phyloP scores from a whole-genome alignment of 768 basidiomycete species.

The Suillus subaureus region DNA sequence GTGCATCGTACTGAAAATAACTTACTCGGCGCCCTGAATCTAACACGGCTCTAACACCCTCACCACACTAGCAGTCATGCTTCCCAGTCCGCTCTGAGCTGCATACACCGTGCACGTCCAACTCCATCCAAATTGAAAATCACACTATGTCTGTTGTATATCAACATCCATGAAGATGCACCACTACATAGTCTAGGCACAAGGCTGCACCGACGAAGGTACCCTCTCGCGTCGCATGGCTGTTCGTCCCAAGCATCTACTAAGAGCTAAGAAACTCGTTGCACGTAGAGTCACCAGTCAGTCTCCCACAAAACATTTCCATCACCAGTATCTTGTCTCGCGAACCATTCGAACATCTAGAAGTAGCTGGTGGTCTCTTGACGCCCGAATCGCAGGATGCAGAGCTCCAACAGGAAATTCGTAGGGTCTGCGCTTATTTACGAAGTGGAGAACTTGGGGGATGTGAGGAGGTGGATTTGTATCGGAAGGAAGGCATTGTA shows the following conservation, averaged over 20 bases:
- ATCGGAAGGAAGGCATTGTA: conserved; percentile 46
- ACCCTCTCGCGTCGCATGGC: conserved; percentile 58
- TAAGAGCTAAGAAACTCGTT: conserved; percentile 43
- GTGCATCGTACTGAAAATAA: not conserved
- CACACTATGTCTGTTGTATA: no score
- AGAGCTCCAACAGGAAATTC: no score
- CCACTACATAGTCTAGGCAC: conserved; percentile 57
- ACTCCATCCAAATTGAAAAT: not conserved
- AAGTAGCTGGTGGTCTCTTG: conserved; percentile 9
- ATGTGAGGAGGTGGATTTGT: conserved; percentile 38
- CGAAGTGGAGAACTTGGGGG: no score
- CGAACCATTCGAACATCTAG: no score
- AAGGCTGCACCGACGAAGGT: conserved; percentile 62
- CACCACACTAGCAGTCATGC: not conserved
- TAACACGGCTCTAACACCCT: not conserved
- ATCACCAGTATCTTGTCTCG: no score
- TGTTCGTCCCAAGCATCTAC: conserved; percentile 56
- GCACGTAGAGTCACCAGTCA: conserved; percentile 52
- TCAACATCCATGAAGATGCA: not conserved
- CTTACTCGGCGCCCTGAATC: not conserved
- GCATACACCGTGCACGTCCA: not conserved
- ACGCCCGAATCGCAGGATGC: no score
- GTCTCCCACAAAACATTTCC: conserved; percentile 19
- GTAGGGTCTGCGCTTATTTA: no score
- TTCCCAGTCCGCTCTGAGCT: not conserved